A percentile compares a stretch with the other conserved stretches of the same genome.
These are phyloP conservation scores for Kalaharituber pfeilii DNA, from an alignment of 2,329 filamentous ascomycete species.

Conservation along the genomic window DNA sequence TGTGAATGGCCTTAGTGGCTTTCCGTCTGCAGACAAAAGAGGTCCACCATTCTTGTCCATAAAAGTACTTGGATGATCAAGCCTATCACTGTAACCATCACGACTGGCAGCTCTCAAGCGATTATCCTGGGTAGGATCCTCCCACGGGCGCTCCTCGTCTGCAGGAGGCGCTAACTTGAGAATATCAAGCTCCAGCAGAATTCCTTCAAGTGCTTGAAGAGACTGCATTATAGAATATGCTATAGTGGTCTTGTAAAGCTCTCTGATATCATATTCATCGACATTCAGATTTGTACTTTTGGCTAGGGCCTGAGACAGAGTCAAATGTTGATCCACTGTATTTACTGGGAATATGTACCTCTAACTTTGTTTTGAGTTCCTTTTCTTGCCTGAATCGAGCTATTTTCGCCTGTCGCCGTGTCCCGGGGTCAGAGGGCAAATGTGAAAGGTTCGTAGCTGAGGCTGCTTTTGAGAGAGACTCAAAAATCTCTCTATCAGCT, in stretches of 20 bases:
- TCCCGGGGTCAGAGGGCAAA: conserved; percentile 37
- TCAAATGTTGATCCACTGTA: background rate
- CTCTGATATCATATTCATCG: conserved; percentile 70
- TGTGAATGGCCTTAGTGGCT: conserved; percentile 80
- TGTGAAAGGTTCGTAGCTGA: conserved; percentile 7
- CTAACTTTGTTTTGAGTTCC: conserved; percentile 64
- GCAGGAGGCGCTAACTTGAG: conserved; percentile 53
- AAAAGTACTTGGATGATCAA: conserved; percentile 45
- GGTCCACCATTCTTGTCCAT: conserved; percentile 42
- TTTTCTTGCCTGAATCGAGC: conserved; percentile 71
- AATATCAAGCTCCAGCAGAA: conserved; percentile 71
- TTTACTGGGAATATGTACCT: conserved; percentile 35
- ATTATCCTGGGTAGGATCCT: conserved; percentile 25
- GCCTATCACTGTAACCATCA: conserved; percentile 49
- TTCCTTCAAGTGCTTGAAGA: conserved; percentile 72
- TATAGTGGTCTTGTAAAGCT: conserved; percentile 60
- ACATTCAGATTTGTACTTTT: conserved; percentile 36
- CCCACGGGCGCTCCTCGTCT: conserved; percentile 26
- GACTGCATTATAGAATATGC: conserved; percentile 57
- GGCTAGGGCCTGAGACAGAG: background rate
- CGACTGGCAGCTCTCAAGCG: conserved; percentile 22
- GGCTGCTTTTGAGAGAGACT: conserved; percentile 24
- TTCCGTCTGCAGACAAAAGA: conserved; percentile 59
- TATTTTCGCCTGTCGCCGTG: conserved; percentile 68
- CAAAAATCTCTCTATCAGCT: conserved; percentile 50